Percentiles rank a stretch among this genome's conserved stretches.
Conservation (phyloP, 2,329 filamentous ascomycete species). For the Exophiala lecanii-corni region DNA sequence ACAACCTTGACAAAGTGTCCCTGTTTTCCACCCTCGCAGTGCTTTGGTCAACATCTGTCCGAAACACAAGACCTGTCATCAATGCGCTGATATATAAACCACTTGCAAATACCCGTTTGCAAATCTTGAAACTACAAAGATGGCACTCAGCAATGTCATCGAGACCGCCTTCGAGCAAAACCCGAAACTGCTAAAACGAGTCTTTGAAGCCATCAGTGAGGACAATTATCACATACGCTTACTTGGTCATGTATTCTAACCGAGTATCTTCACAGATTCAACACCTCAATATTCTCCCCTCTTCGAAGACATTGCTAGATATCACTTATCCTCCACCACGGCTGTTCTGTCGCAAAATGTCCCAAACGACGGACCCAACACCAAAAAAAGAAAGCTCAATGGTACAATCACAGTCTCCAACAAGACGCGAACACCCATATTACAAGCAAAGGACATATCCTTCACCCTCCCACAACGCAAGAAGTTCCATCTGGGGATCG, state of each 20-base stretch:
- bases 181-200: constrained; percentile 13
- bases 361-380: constrained; percentile 30
- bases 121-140: too few relatives aligned
- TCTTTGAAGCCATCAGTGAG: constrained; percentile 21
- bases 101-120: too few relatives aligned
- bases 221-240: background rate
- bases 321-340: constrained; percentile 34
- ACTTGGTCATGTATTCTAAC: background rate
- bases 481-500: constrained; percentile 58
- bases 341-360: constrained; percentile 3
- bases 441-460: constrained; percentile 52
- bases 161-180: constrained; percentile 16
- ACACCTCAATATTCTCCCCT: constrained; percentile 29
- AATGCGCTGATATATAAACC: too few relatives aligned
- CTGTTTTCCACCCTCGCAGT: too few relatives aligned
- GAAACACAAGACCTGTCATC: too few relatives aligned
- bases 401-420: constrained; percentile 21
- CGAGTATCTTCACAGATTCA: constrained; percentile 6
- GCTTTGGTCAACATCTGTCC: too few relatives aligned
- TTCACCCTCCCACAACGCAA: constrained; percentile 61
- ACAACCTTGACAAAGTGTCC: too few relatives aligned
- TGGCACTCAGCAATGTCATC: constrained; percentile 9
- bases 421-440: constrained; percentile 27
- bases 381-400: constrained; percentile 50
- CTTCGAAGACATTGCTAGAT: constrained; percentile 48